Conservation (phyloP, 345 rosid genomes). For the Boechera retrofracta region DNA sequence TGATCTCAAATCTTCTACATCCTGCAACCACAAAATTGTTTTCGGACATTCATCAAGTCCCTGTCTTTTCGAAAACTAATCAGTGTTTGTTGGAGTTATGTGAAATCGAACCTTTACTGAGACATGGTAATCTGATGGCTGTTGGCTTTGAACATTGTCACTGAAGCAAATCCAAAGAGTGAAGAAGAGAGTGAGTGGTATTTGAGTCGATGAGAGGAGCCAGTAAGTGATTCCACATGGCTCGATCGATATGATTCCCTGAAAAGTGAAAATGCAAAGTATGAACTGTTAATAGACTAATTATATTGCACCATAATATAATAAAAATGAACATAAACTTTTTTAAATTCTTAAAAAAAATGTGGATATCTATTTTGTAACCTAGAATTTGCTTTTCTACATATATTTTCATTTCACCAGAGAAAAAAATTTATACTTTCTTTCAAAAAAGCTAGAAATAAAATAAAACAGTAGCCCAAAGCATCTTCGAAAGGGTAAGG, state of each 20-base stretch:
- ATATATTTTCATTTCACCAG: background rate
- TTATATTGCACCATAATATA: background rate
- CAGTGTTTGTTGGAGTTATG: background rate
- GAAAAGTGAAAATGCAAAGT: conserved; percentile 49
- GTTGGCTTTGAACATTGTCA: conserved; percentile 43
- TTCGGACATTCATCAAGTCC: background rate
- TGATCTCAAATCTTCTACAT: conserved; percentile 41
- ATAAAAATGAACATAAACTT: background rate
- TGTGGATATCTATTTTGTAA: background rate
- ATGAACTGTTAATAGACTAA: background rate
- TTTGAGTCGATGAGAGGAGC: conserved; percentile 68
- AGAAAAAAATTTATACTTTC: too few species aligned
- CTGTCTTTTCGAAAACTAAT: background rate
- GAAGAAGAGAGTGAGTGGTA: conserved; percentile 75
- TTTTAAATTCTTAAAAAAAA: background rate
- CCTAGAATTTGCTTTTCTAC: conserved; percentile 1
- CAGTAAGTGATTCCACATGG: conserved; percentile 77
- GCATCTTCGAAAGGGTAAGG: conserved; percentile 40
- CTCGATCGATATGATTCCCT: conserved; percentile 67
- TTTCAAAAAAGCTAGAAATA: too few species aligned
- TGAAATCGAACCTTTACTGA: conserved; percentile 29
- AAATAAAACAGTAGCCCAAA: conserved; percentile 9
- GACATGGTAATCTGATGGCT: conserved; percentile 46
- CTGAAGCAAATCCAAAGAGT: conserved; percentile 67
- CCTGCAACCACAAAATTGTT: conserved; percentile 39